Evolutionary conservation across 345 rosid genomes (phyloP), one percentile per base, ranked within the genome.

Genomic region (Lenwebbia sp.): DNA sequence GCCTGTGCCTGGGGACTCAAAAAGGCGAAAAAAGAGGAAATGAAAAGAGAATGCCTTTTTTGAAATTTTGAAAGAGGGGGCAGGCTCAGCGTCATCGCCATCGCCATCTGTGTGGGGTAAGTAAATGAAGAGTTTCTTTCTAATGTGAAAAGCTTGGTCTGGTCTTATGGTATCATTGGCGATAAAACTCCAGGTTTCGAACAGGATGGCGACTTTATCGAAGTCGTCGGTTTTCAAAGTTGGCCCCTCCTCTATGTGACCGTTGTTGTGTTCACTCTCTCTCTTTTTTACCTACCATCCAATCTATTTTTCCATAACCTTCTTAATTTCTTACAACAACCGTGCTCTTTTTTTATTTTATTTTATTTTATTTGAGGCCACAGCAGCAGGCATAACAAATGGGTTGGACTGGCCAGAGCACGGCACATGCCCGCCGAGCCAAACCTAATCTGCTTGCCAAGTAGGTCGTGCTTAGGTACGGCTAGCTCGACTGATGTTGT

Each of bases 401-500:
- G 21, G 6, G 5, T 13, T 37, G 4, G 47, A 22, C 22, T 37
- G 81, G 13, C 25, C 51, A 4, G 14, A 50, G 13, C 52, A 50
- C 4, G 52, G 13, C 52, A 50, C 14, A 12, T 50, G 13, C 13
- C 52, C 4, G 50, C 12, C 13, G 11, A 49, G 50, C 50, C 12
- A 10, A 10, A 10, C 50, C 50, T 49, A 10, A 49, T 10, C 22
- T 11, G 7, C 22, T 70, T 19, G 12, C 11, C 12, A 37, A 33
- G 47, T 37, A 10, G 9, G 6, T 33, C 12, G 1, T 33, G 44
- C 13, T 33, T 65, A 9, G 7, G 47, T 47, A 70, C 1, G 37
- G 19, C 26, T 19, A 70, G 47, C 41, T 37, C 25, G 4, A 10
- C 2, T 3, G 0, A 37, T 1, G 3, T 21, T 0, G 0, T 70